Evolutionary conservation across 2,329 filamentous ascomycete species (phyloP), one percentile per base, ranked within the genome.

Genomic region (Botrytis elliptica): DNA sequence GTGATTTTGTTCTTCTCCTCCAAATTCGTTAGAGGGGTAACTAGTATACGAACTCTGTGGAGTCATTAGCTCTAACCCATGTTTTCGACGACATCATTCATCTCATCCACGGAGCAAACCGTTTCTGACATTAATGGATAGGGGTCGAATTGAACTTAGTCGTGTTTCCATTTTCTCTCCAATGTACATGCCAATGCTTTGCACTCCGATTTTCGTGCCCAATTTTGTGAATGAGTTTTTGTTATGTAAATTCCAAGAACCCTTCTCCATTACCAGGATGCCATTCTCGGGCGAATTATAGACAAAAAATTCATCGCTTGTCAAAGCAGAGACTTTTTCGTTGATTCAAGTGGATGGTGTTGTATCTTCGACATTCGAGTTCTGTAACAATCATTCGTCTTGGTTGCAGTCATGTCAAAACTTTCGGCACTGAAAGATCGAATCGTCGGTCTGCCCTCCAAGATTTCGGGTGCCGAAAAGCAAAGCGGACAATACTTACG

Each of bases 401-500:
- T 70, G 49, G 10, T 44, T 60, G 67, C 52, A 70, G 67, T 70
- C 52, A 70, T 70, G 67, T 70, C 67, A 46, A 70, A 46, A 60
- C 29, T 60, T n/a, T 42, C 40, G 55, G 67, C 57, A 33, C 18
- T 70, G 67, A 70, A 70, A 33, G 46, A 60, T 38, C 40, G 40
- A 22, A 46, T 70, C 33, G 29, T 70, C 29, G 67, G n/a, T 10
- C 42, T 70, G 29, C 67, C 67, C 55, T 60, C 52, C 38, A 70
- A 70, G 52, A 22, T 70, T n/a, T 14, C 40, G 1, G 40, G 49
- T 70, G 49, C 36, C 42, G 67, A 57, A 44, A 70, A 70, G 42
- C 67, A 60, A 60, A 59, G 49, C n/a, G 67, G 67, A 36, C 67
- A 70, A 33, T 70, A 60, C 42, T 42, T 70, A 42, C 68, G 57